These are phyloP conservation scores for Calonectria fujianensis DNA, from an alignment of 2,329 filamentous ascomycete genomes.

Conservation along the genomic window DNA sequence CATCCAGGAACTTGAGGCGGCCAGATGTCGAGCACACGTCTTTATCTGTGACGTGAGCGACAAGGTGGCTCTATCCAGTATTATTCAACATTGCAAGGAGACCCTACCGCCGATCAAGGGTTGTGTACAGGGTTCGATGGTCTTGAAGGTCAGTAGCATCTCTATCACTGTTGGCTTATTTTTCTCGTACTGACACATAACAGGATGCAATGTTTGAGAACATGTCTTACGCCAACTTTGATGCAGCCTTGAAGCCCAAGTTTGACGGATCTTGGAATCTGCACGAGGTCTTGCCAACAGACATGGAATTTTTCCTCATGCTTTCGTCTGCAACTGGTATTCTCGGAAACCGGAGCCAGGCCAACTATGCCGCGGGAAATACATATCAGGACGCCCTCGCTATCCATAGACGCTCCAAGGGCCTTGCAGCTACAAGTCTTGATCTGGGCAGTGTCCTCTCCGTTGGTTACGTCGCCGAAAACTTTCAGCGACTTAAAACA, in stretches of 20 bases:
- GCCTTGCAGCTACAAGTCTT: conserved; percentile 2
- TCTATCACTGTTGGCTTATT: background rate
- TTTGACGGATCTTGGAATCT: conserved; percentile 31
- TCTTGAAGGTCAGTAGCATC: conserved; percentile 22
- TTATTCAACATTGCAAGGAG: background rate
- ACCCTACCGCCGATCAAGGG: conserved; percentile 22
- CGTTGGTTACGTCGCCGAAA: conserved; percentile 3
- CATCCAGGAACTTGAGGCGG: conserved; percentile 37
- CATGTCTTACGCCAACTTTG: conserved; percentile 26
- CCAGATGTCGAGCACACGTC: conserved; percentile 11
- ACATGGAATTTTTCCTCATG: conserved; percentile 28
- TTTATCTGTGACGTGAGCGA: conserved; percentile 26
- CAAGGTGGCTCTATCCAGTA: background rate
- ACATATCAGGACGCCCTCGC: conserved; percentile 20
- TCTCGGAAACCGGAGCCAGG: conserved; percentile 22
- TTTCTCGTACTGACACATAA: background rate
- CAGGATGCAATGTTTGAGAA: conserved; percentile 28
- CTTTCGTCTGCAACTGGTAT: conserved; percentile 24
- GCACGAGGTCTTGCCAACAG: background rate
- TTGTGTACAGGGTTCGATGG: conserved; percentile 25
- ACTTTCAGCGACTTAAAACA: conserved; percentile 17
- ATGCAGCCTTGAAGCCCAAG: conserved; percentile 20
- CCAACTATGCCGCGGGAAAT: conserved; percentile 24
- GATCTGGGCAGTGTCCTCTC: conserved; percentile 16
- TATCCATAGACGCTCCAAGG: conserved; percentile 3